A percentile compares a stretch with the other conserved stretches of the same genome.
phyloP scores from a whole-genome alignment of 164 flowering plant species.

The Stephania japonica region DNA sequence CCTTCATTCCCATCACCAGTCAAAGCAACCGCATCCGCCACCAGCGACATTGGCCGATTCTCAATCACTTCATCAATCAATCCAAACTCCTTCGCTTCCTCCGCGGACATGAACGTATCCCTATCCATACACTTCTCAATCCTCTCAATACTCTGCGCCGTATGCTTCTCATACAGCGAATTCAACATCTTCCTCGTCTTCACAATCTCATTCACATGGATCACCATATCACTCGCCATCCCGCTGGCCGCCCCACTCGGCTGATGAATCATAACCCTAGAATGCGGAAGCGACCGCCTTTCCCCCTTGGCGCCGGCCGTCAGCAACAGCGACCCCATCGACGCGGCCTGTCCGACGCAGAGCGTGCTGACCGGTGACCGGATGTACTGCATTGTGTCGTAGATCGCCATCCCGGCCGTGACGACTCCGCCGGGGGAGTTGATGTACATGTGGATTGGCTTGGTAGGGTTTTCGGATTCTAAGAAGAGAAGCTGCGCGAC shows the following conservation, averaged over 20 bases:
- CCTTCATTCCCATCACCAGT: conserved; percentile 39
- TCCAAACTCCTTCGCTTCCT: conserved; percentile 93
- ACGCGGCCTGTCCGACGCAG: conserved; percentile 95
- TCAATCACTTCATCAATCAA: conserved; percentile 87
- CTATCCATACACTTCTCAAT: conserved; percentile 84
- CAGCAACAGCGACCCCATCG: conserved; percentile 87
- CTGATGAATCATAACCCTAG: conserved; percentile 92
- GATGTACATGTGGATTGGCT: conserved; percentile 85
- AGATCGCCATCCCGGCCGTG: conserved; percentile 95
- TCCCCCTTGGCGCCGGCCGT: conserved; percentile 95
- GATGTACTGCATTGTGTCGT: conserved; percentile 95
- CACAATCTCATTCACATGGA: conserved; percentile 82
- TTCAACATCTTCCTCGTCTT: conserved; percentile 73
- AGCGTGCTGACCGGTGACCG: conserved; percentile 75
- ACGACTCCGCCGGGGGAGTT: conserved; percentile 96
- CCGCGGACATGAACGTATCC: conserved; percentile 87
- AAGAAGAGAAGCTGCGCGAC: conserved; percentile 95
- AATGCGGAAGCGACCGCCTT: conserved; percentile 82
- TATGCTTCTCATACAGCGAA: conserved; percentile 71
- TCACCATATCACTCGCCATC: conserved; percentile 78
- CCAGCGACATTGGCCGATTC: conserved; percentile 69
- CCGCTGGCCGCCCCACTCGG: conserved; percentile 96
- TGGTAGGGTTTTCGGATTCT: conserved; percentile 90
- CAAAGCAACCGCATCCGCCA: conserved; percentile 64
- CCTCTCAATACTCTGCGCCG: conserved; percentile 61